Evolutionary conservation across 257 asterid species (phyloP).

Genomic region (Penstemon eatonii): DNA sequence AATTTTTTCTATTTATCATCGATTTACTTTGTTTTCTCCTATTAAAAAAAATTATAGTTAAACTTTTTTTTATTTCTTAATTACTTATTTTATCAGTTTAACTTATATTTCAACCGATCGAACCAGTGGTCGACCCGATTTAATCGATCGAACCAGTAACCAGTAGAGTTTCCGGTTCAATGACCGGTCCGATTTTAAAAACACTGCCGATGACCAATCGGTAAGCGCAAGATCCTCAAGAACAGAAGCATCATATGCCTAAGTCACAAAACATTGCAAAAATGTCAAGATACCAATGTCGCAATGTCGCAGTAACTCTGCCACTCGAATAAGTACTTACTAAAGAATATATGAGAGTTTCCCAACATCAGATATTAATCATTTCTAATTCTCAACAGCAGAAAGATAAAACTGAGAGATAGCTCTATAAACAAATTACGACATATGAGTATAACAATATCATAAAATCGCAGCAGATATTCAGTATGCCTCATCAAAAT

Average conservation of each 20-base stretch:
- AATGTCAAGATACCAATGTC: slow-evolving; percentile 1
- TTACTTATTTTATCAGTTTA: no score
- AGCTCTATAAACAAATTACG: not conserved
- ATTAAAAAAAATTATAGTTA: no score
- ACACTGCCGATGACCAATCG: slow-evolving; percentile 79
- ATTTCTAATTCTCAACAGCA: not conserved
- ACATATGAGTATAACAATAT: not conserved
- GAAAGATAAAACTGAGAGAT: not conserved
- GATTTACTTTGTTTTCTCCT: no score
- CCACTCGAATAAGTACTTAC: not conserved
- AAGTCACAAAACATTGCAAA: slow-evolving; percentile 26
- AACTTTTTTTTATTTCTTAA: no score
- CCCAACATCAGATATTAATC: not conserved
- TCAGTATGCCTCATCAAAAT: no score
- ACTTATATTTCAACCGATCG: no score
- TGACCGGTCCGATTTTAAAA: no score
- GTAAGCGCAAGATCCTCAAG: slow-evolving; percentile 93
- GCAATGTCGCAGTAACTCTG: slow-evolving; percentile 2
- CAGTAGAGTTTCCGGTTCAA: no score
- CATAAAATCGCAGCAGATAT: no score
- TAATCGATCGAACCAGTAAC: no score
- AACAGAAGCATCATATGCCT: slow-evolving; percentile 69
- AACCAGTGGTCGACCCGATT: no score
- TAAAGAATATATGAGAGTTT: not conserved
- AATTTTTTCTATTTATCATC: no score